Evolutionary conservation across 2,329 filamentous ascomycete genomes (phyloP).

Genomic region (Fusarium subglutinans): DNA sequence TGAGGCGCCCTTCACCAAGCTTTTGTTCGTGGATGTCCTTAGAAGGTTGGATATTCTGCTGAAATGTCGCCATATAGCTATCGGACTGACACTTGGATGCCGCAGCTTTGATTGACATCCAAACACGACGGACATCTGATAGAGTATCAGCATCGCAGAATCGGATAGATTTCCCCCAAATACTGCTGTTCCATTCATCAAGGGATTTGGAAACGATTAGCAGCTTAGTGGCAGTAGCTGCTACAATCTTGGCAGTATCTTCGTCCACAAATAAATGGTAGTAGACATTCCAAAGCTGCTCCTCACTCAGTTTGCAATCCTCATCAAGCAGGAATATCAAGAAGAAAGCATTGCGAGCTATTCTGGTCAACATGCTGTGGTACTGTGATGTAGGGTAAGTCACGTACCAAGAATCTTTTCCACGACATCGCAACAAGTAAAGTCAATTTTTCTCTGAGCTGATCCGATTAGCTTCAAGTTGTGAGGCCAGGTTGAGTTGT

Average conservation of each 20-base stretch:
- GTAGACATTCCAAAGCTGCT: constrained; percentile 63
- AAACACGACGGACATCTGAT: constrained; percentile 50
- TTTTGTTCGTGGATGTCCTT: constrained; percentile 16
- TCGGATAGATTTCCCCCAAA: constrained; percentile 56
- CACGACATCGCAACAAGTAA: constrained; percentile 66
- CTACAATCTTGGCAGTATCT: constrained; percentile 49
- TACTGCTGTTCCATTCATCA: constrained; percentile 54
- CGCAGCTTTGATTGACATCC: constrained; percentile 41
- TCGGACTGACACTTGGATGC: constrained; percentile 22
- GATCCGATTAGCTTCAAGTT: constrained; percentile 31
- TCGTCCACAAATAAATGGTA: constrained; percentile 61
- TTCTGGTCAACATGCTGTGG: background rate
- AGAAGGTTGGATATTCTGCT: constrained; percentile 32
- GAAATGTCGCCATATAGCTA: constrained; percentile 14
- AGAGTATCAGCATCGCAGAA: constrained; percentile 62
- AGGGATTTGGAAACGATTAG: constrained; percentile 49
- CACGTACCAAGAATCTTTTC: constrained; percentile 59
- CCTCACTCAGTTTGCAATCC: constrained; percentile 33
- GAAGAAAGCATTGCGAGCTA: constrained; percentile 65
- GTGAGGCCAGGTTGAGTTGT: background rate
- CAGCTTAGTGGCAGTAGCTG: constrained; percentile 56
- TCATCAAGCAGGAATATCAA: constrained; percentile 61
- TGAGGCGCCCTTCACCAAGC: constrained; percentile 31
- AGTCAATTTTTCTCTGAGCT: constrained; percentile 57
- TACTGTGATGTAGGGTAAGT: background rate